Conservation (phyloP, 2,329 filamentous ascomycete species). For the Hypoxylon sp. region DNA sequence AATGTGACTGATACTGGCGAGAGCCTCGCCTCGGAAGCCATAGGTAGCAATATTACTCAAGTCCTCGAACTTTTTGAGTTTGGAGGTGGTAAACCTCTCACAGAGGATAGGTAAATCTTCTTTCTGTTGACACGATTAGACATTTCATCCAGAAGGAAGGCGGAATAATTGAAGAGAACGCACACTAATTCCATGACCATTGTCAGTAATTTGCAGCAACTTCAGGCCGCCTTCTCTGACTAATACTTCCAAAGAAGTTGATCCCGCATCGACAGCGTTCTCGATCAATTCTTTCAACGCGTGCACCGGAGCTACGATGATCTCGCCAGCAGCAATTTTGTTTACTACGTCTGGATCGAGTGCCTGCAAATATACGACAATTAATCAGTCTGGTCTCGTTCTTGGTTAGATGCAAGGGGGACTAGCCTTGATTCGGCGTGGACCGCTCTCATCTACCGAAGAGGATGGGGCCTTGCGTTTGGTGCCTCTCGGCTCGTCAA, state of each 20-base stretch:
- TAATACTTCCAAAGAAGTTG: constrained; percentile 87
- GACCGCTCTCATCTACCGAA: constrained; percentile 42
- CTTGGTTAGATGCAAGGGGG: not conserved
- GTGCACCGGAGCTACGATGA: constrained; percentile 96
- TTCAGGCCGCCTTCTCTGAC: constrained; percentile 97
- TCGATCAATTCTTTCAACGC: constrained; percentile 96
- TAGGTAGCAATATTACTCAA: constrained; percentile 90
- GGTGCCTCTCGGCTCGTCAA: constrained; percentile 54
- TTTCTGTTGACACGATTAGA: constrained; percentile 63
- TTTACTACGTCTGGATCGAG: constrained; percentile 94
- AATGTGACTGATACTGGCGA: constrained; percentile 98
- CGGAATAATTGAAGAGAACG: constrained; percentile 43
- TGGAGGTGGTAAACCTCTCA: constrained; percentile 96
- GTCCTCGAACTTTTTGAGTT: constrained; percentile 93
- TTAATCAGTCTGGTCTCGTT: constrained; percentile 29
- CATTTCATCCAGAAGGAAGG: not conserved
- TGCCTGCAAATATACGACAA: constrained; percentile 62
- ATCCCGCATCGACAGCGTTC: constrained; percentile 96
- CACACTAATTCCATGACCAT: constrained; percentile 94
- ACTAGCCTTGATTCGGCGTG: constrained; percentile 59
- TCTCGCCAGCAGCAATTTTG: constrained; percentile 98
- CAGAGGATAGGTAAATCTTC: constrained; percentile 92
- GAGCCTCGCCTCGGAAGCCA: constrained; percentile 94
- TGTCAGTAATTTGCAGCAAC: constrained; percentile 95
- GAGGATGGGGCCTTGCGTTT: constrained; percentile 60